These are phyloP conservation scores for Penicillium brevicompactum DNA, from an alignment of 2,329 filamentous ascomycete genomes.

Conservation along the genomic window DNA sequence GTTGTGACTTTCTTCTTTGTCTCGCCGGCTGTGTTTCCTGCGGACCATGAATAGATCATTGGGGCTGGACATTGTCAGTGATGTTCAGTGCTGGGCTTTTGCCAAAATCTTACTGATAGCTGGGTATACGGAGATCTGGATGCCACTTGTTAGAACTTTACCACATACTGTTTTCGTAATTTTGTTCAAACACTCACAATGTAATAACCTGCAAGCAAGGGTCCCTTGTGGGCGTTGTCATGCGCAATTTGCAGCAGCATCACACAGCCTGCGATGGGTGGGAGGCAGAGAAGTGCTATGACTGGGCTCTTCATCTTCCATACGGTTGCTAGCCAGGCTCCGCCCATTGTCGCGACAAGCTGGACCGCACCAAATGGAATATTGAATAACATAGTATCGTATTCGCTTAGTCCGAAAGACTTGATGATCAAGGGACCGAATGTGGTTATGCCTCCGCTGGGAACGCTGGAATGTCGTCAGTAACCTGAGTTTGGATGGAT, in stretches of 20 bases:
- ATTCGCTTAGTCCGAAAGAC: constrained; percentile 59
- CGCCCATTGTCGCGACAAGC: constrained; percentile 60
- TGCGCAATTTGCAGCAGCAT: constrained; percentile 57
- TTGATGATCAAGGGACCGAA: constrained; percentile 63
- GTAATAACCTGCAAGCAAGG: constrained; percentile 60
- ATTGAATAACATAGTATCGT: constrained; percentile 62
- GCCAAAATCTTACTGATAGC: constrained; percentile 50
- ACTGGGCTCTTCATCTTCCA: constrained; percentile 60
- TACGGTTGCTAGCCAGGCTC: constrained; percentile 58
- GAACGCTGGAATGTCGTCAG: constrained; percentile 43
- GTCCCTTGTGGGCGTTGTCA: constrained; percentile 48
- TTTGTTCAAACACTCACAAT: constrained; percentile 33
- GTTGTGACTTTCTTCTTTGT: constrained; percentile 70
- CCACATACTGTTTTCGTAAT: neutral
- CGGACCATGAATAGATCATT: constrained; percentile 72
- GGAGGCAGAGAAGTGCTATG: constrained; percentile 56
- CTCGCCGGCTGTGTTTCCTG: constrained; percentile 63
- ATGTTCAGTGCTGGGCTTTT: neutral
- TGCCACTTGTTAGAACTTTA: neutral
- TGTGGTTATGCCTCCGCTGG: constrained; percentile 60
- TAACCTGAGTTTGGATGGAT: neutral
- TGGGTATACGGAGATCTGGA: constrained; percentile 59
- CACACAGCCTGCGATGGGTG: constrained; percentile 59
- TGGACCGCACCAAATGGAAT: constrained; percentile 64
- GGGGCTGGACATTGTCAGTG: constrained; percentile 49